Conservation (phyloP, 2,329 filamentous ascomycete species). For the Tricladium varicosporioides region DNA sequence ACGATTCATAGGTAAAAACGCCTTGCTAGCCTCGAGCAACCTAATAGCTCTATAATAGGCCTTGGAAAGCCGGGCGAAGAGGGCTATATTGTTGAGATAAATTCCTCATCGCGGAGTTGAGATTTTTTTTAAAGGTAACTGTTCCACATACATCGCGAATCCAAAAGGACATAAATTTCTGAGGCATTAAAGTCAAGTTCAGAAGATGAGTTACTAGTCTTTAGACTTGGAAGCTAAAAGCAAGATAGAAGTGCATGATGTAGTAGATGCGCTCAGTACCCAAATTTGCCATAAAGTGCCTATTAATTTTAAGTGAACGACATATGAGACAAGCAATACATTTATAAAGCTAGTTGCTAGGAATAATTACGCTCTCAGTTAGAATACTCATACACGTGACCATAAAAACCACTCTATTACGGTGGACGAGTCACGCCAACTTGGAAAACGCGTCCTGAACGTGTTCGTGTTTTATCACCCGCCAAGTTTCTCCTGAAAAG, state of each 20-base stretch:
- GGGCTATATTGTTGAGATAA: conserved; percentile 12
- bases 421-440: conserved; percentile 13
- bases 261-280: too few relatives aligned
- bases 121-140: too few relatives aligned
- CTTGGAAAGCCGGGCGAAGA: conserved; percentile 23
- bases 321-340: not conserved
- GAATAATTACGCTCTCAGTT: not conserved
- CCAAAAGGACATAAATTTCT: too few relatives aligned
- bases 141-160: too few relatives aligned
- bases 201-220: too few relatives aligned
- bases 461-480: conserved; percentile 21
- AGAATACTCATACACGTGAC: not conserved
- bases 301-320: too few relatives aligned
- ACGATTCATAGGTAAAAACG: conserved; percentile 61
- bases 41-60: conserved; percentile 45
- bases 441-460: conserved; percentile 16
- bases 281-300: too few relatives aligned
- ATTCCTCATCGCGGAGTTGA: too few relatives aligned
- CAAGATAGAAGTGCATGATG: too few relatives aligned
- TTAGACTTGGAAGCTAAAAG: too few relatives aligned
- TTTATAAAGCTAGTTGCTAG: not conserved
- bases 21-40: conserved; percentile 60
- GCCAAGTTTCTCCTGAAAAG: conserved; percentile 25
- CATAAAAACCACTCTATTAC: conserved; percentile 29
- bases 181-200: too few relatives aligned